These are phyloP conservation scores for Aureobasidium sp. DNA, from an alignment of 2,329 filamentous ascomycete species.

Conservation along the genomic window DNA sequence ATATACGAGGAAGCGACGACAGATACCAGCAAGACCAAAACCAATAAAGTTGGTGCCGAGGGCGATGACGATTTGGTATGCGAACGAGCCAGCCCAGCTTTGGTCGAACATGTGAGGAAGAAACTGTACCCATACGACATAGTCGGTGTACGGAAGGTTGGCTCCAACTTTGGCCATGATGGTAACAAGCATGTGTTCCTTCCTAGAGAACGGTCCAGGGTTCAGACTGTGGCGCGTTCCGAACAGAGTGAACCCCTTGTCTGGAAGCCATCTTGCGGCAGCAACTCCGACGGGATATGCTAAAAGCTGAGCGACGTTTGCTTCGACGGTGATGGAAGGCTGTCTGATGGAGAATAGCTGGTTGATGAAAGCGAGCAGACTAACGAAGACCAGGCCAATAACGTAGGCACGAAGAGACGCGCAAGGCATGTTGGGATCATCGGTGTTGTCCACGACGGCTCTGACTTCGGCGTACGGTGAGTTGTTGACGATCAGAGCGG, in stretches of 20 bases:
- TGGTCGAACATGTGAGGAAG: background rate
- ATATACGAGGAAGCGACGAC: slow-evolving; percentile 69
- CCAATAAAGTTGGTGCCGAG: slow-evolving; percentile 79
- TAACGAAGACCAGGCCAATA: slow-evolving; percentile 23
- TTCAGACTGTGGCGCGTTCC: slow-evolving; percentile 29
- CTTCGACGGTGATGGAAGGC: slow-evolving; percentile 16
- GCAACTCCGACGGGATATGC: slow-evolving; percentile 73
- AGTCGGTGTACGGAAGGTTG: background rate
- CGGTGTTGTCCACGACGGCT: slow-evolving; percentile 18
- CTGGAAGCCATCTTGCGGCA: slow-evolving; percentile 64
- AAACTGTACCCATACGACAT: background rate
- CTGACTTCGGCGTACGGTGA: slow-evolving; percentile 21
- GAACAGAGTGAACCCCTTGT: slow-evolving; percentile 27
- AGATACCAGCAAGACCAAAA: slow-evolving; percentile 75
- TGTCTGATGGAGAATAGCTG: slow-evolving; percentile 25
- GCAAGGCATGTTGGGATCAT: slow-evolving; percentile 20
- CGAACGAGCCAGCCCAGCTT: slow-evolving; percentile 40
- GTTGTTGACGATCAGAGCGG: slow-evolving; percentile 13
- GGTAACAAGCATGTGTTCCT: slow-evolving; percentile 47
- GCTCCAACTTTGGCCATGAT: slow-evolving; percentile 20
- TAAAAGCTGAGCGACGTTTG: slow-evolving; percentile 47
- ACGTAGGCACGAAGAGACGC: slow-evolving; percentile 27
- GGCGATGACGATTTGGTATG: slow-evolving; percentile 73
- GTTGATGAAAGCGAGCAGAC: slow-evolving; percentile 23
- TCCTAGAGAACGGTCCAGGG: slow-evolving; percentile 37